Percentiles rank a stretch among this genome's conserved stretches.
Conservation (phyloP, 768 basidiomycete genomes). For the Ramaria sp. region DNA sequence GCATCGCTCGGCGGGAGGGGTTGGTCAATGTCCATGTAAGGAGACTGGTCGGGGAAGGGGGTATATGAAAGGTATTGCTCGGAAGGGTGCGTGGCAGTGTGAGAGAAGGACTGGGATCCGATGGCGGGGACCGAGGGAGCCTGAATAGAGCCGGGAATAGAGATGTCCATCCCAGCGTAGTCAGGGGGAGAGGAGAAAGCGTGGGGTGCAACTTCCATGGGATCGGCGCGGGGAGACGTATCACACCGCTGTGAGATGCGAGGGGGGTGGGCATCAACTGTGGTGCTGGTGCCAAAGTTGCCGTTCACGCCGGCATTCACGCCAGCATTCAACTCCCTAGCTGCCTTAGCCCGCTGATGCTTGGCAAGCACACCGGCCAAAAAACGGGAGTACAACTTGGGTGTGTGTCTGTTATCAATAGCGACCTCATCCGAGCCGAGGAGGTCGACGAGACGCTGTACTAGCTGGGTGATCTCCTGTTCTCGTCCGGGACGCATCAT, state of each 20-base stretch:
- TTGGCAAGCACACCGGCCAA: slow-evolving; percentile 59
- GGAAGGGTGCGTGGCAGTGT: background rate
- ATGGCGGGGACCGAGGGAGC: too few relatives aligned
- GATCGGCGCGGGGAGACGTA: background rate
- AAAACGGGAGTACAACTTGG: slow-evolving; percentile 72
- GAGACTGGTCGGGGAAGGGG: background rate
- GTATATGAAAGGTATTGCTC: too few relatives aligned
- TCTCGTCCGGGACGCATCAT: slow-evolving; percentile 55
- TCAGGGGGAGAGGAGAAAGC: background rate
- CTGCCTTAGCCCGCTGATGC: background rate
- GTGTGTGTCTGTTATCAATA: slow-evolving; percentile 75
- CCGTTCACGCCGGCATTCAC: background rate
- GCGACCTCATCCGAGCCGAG: slow-evolving; percentile 62
- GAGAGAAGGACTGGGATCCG: background rate
- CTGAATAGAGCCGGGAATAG: too few relatives aligned
- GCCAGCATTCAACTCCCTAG: background rate
- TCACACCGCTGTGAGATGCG: too few relatives aligned
- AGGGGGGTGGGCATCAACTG: too few relatives aligned
- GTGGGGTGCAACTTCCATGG: background rate
- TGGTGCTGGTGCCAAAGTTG: background rate
- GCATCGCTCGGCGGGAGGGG: background rate
- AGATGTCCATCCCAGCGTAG: too few relatives aligned
- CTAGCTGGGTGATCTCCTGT: slow-evolving; percentile 59
- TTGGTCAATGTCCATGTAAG: slow-evolving; percentile 4
- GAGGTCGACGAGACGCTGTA: slow-evolving; percentile 61